These are phyloP conservation scores for Gossypium stocksii DNA, from an alignment of 345 rosid species.

Conservation along the genomic window DNA sequence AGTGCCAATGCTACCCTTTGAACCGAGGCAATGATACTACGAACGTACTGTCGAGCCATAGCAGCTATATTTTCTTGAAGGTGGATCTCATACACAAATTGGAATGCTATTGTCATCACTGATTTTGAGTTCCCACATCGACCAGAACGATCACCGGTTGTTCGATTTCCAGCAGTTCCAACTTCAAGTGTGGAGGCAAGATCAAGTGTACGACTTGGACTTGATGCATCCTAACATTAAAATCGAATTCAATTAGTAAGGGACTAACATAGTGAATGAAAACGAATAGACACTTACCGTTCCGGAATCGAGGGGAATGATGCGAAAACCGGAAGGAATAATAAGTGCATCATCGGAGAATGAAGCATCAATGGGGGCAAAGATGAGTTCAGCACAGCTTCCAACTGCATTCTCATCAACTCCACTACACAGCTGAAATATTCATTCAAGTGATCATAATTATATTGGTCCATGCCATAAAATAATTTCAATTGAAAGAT, in stretches of 20 bases:
- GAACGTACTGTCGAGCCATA: constrained; percentile 90
- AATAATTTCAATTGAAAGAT: not conserved
- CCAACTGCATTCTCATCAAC: constrained; percentile 87
- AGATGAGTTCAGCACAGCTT: constrained; percentile 76
- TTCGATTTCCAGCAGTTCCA: constrained; percentile 52
- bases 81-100: constrained; percentile 80
- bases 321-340: constrained; percentile 93
- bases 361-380: constrained; percentile 96
- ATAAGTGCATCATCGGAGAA: constrained; percentile 94
- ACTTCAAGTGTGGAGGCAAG: constrained; percentile 91
- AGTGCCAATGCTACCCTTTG: constrained; percentile 96
- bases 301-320: constrained; percentile 83
- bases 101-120: constrained; percentile 96
- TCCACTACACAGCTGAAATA: constrained; percentile 81
- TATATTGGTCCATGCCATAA: not conserved
- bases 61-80: constrained; percentile 81
- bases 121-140: constrained; percentile 60
- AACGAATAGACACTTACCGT: constrained; percentile 35
- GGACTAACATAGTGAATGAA: not conserved
- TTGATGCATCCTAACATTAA: constrained; percentile 60
- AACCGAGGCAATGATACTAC: constrained; percentile 81
- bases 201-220: constrained; percentile 92
- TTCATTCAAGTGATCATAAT: not conserved
- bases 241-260: not conserved
- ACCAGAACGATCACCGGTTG: constrained; percentile 52